Base-by-base conservation (phyloP, 2,329 filamentous ascomycete species). In the Clarireedia monteithiana region DNA sequence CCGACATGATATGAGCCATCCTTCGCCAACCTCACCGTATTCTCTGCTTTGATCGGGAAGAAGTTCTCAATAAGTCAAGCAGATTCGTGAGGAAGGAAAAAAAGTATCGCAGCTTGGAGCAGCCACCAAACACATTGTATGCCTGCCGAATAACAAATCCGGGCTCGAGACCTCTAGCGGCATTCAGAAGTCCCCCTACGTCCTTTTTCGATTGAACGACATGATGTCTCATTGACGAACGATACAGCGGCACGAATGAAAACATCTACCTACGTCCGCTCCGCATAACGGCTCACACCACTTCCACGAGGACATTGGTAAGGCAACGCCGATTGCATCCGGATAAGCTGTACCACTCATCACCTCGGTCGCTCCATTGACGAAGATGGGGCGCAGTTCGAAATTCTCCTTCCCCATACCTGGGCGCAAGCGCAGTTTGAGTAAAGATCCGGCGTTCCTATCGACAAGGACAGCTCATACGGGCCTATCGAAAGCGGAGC, bases 341-440 rank as follows among this genome's bases (percentile, higher is more conserved):
- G 39, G 20, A 40, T 36, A 58, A 58, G 14, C 26, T n/a, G 5
- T 38, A 20, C 42, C 39, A 57, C 47, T 39, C 27, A 46, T 38
- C 27, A 10, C 27, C 26, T 15, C 48, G 20, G 27, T 44, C 26
- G 30, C 46, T 47, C 44, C 45, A 30, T 20, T 45, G 20, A 49
- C 49, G 56, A 63, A 58, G 45, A 70, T 71, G 68, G 63, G 67
- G 52, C 66, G 66, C 59, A 64, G 62, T 26, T 68, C 68, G 36
- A 71, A 71, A 59, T 69, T 70, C 58, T 68, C 64, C 6, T 70
- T 71, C 56, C 69, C 67, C 24, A 59, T 70, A 15, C 68, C 68
- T 50, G 66, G 66, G 17, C 64, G 67, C 45, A 69, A 62, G 58
- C 53, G 62, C 44, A 49, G 50, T 47, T 46, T 56, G 24, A 40